These are phyloP conservation scores for Erodium moschatum DNA, from an alignment of 441 rosid genomes.

Conservation along the genomic window DNA sequence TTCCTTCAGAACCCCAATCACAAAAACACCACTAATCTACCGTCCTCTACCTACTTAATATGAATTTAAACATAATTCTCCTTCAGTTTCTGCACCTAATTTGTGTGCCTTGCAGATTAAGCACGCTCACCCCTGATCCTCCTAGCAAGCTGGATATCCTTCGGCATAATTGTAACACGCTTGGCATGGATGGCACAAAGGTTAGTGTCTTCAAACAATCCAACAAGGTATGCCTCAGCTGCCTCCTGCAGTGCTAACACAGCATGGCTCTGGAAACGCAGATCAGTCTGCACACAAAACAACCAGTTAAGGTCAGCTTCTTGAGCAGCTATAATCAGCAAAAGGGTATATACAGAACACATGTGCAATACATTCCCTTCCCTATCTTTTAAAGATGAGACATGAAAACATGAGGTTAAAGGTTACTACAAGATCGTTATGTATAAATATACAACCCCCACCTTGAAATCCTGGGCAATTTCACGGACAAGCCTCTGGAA, in stretches of 20 bases:
- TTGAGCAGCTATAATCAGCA: neutral
- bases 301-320: neutral
- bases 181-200: neutral
- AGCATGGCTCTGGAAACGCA: constrained; percentile 45
- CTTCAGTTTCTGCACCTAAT: neutral
- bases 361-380: too few species aligned
- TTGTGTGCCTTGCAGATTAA: constrained; percentile 7
- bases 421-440: too few species aligned
- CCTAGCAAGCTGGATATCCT: neutral
- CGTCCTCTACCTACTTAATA: neutral
- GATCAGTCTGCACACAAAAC: constrained; percentile 30
- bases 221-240: neutral
- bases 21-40: neutral
- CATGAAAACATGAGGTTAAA: too few species aligned
- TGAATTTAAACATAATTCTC: too few species aligned
- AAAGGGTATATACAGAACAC: too few species aligned
- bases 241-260: neutral
- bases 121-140: constrained; percentile 39
- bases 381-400: too few species aligned
- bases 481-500: constrained; percentile 51
- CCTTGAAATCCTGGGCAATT: constrained; percentile 69
- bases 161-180: neutral
- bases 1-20: neutral
- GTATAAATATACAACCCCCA: too few species aligned
- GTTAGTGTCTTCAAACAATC: neutral